These are phyloP conservation scores for Chalara sp. DNA, from an alignment of 2,329 filamentous ascomycete species.

Conservation along the genomic window DNA sequence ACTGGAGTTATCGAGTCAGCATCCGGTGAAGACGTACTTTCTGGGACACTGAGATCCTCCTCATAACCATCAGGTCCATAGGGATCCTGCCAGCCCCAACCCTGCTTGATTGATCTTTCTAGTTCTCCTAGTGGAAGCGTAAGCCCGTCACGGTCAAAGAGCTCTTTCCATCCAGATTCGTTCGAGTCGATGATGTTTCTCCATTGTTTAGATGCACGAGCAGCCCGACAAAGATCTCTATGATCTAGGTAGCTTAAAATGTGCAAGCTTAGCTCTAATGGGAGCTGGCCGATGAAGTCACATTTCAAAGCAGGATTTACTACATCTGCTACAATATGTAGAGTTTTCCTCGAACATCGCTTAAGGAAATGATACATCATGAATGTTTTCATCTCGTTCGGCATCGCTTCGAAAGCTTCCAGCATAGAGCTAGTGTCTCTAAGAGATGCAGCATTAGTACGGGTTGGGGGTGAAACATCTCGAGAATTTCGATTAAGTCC, in stretches of 20 bases:
- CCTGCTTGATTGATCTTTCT: conserved; percentile 77
- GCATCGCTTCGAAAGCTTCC: conserved; percentile 85
- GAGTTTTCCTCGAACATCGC: conserved; percentile 77
- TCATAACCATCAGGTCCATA: conserved; percentile 70
- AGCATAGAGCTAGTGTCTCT: conserved; percentile 82
- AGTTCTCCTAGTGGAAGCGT: conserved; percentile 74
- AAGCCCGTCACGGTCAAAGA: conserved; percentile 82
- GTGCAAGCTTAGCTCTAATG: conserved; percentile 79
- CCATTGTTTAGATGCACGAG: conserved; percentile 94
- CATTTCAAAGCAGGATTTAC: conserved; percentile 94
- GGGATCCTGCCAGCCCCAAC: conserved; percentile 97
- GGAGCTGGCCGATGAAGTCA: conserved; percentile 80
- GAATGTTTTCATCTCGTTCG: conserved; percentile 85
- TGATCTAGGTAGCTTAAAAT: conserved; percentile 82
- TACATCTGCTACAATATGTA: conserved; percentile 82
- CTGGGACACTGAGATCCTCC: conserved; percentile 61
- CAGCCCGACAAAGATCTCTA: conserved; percentile 79
- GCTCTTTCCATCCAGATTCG: conserved; percentile 91
- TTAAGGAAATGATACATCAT: conserved; percentile 95
- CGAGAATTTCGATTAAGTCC: conserved; percentile 18
- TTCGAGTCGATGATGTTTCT: conserved; percentile 84
- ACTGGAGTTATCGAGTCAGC: conserved; percentile 33
- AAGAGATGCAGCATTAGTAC: conserved; percentile 33
- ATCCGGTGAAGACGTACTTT: conserved; percentile 40
- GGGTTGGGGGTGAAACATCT: conserved; percentile 22